Evolutionary conservation across 371 early-diverging fungal genomes (phyloP).

Genomic region (Apophysomyces ossiformis): DNA sequence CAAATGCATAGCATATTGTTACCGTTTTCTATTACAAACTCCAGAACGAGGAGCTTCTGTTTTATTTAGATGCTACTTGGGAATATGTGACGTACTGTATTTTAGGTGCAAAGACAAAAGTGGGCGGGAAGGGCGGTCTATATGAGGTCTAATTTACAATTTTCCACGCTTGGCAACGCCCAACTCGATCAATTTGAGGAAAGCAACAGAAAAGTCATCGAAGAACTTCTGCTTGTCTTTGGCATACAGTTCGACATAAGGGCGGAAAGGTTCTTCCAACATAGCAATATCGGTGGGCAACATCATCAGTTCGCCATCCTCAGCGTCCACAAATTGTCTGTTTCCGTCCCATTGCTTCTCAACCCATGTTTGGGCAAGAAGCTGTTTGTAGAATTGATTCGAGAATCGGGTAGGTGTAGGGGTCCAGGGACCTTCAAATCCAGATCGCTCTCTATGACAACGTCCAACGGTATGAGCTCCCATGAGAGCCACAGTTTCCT

Average conservation of each 20-base stretch:
- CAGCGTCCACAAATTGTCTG: conserved; percentile 74
- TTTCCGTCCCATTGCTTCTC: conserved; percentile 77
- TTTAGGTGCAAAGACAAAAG: background rate
- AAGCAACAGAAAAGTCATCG: conserved; percentile 81
- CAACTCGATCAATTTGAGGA: conserved; percentile 81
- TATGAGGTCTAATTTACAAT: conserved; percentile 34
- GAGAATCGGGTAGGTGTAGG: conserved; percentile 83
- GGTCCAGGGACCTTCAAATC: conserved; percentile 91
- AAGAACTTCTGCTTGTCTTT: conserved; percentile 78
- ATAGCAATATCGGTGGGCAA: conserved; percentile 87
- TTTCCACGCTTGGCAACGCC: conserved; percentile 65
- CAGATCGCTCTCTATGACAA: conserved; percentile 83
- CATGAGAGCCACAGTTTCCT: conserved; percentile 82
- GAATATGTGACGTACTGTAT: too few relatives aligned
- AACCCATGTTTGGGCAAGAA: conserved; percentile 72
- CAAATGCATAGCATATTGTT: too few relatives aligned
- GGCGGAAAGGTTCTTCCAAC: conserved; percentile 70
- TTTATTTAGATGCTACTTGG: too few relatives aligned
- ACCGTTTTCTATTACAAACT: too few relatives aligned
- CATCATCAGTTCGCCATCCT: conserved; percentile 80
- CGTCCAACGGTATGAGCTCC: conserved; percentile 93
- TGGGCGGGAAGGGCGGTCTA: background rate
- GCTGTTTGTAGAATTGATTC: conserved; percentile 79
- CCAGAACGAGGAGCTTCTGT: too few relatives aligned
- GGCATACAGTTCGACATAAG: conserved; percentile 79